phyloP scores from a whole-genome alignment of 169 alveolate species.

The Babesia gibsoni region DNA sequence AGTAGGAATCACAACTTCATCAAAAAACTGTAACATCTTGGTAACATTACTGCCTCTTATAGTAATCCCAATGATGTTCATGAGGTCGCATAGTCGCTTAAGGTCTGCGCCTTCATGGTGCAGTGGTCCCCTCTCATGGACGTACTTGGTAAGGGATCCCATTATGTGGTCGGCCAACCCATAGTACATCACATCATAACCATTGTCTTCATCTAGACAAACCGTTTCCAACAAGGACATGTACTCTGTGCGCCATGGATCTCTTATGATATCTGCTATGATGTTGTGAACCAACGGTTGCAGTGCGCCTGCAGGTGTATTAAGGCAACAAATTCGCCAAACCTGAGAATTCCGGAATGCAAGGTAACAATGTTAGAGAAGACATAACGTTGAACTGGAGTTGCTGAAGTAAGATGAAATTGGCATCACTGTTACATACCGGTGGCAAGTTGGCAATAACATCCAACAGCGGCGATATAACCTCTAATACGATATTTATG shows the following conservation, averaged over 20 bases:
- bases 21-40: conserved; percentile 17
- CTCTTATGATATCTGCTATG: conserved; percentile 22
- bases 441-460: conserved; percentile 15
- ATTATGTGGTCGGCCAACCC: conserved; percentile 33
- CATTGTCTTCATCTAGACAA: conserved; percentile 52
- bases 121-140: conserved; percentile 13
- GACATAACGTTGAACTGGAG: conserved; percentile 37
- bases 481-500: conserved; percentile 20
- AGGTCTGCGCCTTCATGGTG: not conserved
- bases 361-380: conserved; percentile 41
- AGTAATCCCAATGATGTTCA: conserved; percentile 21
- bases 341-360: conserved; percentile 28
- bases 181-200: conserved; percentile 34
- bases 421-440: not conserved
- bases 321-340: not conserved
- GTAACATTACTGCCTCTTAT: not conserved
- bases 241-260: conserved; percentile 53
- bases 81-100: conserved; percentile 9
- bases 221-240: conserved; percentile 18
- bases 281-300: conserved; percentile 55
- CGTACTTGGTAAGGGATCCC: conserved; percentile 7
- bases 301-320: conserved; percentile 10
- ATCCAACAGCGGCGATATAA: conserved; percentile 44
- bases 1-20: conserved; percentile 34
- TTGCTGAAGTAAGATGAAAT: not conserved